Percentiles rank a stretch among this genome's conserved stretches.
phyloP scores from a whole-genome alignment of 306 rosid species.

The Macrotyloma uniflorum region DNA sequence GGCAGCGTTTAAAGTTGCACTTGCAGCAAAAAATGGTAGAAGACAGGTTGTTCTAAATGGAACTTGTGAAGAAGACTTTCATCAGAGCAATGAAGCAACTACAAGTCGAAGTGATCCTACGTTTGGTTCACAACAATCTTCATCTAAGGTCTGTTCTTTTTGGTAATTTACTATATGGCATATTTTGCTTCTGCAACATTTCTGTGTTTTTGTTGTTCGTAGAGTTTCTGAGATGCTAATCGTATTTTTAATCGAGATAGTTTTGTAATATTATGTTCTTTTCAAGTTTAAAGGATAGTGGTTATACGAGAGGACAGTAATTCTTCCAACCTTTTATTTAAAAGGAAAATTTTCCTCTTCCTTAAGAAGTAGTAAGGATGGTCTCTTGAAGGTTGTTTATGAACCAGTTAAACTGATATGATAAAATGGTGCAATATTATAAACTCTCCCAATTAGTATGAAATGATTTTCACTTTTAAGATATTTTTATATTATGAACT shows the following conservation, averaged over 20 bases:
- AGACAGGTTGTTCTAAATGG: conserved; percentile 32
- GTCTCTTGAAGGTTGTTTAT: background rate
- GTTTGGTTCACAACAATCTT: conserved; percentile 34
- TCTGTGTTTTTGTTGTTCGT: conserved; percentile 7
- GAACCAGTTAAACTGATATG: background rate
- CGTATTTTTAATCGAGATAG: background rate
- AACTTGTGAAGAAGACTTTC: conserved; percentile 25
- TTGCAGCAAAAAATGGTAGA: conserved; percentile 36
- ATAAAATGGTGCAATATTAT: background rate
- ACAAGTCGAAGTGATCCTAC: conserved; percentile 23
- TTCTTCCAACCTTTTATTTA: background rate
- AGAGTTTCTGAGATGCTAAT: background rate
- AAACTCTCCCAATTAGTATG: background rate
- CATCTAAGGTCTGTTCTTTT: conserved; percentile 35
- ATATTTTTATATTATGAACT: background rate
- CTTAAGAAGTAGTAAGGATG: background rate
- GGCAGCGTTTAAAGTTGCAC: conserved; percentile 42
- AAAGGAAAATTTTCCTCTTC: background rate
- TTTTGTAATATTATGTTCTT: background rate
- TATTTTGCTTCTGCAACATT: conserved; percentile 7
- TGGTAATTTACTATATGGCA: conserved; percentile 1
- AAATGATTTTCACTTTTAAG: background rate
- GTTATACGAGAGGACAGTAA: background rate
- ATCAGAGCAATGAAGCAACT: conserved; percentile 34
- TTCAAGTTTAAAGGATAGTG: conserved; percentile 6